phyloP scores from a whole-genome alignment of 176 grass and related monocot genomes.

The Phoenix roebelenii region DNA sequence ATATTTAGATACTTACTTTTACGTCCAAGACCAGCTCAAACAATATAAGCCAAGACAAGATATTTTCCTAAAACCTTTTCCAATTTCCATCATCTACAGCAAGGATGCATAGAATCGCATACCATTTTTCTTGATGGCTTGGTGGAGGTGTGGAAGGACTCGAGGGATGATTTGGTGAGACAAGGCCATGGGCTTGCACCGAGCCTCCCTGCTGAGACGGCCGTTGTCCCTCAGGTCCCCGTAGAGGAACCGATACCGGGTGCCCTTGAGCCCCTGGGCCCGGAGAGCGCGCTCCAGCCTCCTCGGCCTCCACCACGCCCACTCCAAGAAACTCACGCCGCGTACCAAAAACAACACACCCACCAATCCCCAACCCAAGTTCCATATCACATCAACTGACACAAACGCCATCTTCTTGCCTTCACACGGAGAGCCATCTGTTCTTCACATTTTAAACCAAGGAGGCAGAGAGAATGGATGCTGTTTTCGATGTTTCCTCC shows the following conservation, averaged over 20 bases:
- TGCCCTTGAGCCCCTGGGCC: slow-evolving; percentile 45
- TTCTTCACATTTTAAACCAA: too few relatives aligned
- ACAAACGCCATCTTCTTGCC: too few relatives aligned
- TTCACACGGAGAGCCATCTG: too few relatives aligned
- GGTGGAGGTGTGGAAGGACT: slow-evolving; percentile 19
- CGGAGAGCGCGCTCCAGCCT: slow-evolving; percentile 29
- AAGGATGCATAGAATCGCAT: not conserved
- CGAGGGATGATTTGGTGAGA: slow-evolving; percentile 38
- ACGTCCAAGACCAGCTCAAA: too few relatives aligned
- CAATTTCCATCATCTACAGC: too few relatives aligned
- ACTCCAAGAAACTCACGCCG: slow-evolving; percentile 12
- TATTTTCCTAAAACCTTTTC: too few relatives aligned
- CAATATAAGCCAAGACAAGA: too few relatives aligned
- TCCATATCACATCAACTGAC: not conserved
- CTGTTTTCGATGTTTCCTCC: too few relatives aligned
- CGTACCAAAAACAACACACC: not conserved
- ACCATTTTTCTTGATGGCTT: slow-evolving; percentile 31
- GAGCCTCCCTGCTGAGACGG: slow-evolving; percentile 23
- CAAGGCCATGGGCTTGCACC: slow-evolving; percentile 26
- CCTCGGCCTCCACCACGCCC: slow-evolving; percentile 28
- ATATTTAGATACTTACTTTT: too few relatives aligned
- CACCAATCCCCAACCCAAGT: not conserved
- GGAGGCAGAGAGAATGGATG: too few relatives aligned
- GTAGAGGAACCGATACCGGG: slow-evolving; percentile 31
- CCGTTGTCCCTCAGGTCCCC: slow-evolving; percentile 34